Evolutionary conservation across 441 rosid genomes (phyloP).

Genomic region (Pelargonium exstipulatum): DNA sequence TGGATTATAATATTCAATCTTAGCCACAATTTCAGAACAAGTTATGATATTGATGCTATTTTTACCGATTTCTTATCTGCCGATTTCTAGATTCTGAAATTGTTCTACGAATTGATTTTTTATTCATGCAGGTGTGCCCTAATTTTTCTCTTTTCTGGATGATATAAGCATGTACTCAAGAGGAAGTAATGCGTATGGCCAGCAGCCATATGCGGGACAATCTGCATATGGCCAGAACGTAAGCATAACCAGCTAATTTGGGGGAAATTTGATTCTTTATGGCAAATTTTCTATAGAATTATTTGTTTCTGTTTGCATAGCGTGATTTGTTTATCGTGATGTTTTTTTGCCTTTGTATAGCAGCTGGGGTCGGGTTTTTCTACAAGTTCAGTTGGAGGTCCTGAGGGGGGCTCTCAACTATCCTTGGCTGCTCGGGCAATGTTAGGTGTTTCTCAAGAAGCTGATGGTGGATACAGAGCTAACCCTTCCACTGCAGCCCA

Average conservation of each 20-base stretch:
- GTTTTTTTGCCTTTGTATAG: conserved; percentile 14
- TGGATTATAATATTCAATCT: not conserved
- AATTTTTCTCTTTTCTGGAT: not conserved
- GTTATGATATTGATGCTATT: not conserved
- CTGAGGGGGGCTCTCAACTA: conserved; percentile 61
- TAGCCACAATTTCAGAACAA: not conserved
- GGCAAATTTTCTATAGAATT: not conserved
- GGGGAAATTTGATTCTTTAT: not conserved
- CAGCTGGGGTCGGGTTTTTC: conserved; percentile 63
- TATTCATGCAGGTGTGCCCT: conserved; percentile 15
- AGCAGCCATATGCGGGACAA: conserved; percentile 61
- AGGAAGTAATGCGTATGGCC: conserved; percentile 71
- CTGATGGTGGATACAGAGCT: conserved; percentile 62
- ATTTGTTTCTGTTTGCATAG: not conserved
- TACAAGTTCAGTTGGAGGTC: conserved; percentile 59
- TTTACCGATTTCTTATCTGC: not conserved
- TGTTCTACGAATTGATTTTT: conserved; percentile 4
- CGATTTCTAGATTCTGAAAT: not conserved
- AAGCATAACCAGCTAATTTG: conserved; percentile 25
- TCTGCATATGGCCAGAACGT: conserved; percentile 80
- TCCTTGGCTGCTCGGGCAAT: conserved; percentile 53
- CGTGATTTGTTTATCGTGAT: not conserved
- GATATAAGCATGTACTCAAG: conserved; percentile 66
- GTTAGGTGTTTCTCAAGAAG: conserved; percentile 53
- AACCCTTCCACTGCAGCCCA: conserved; percentile 51